These are phyloP conservation scores for Corynascus novoguineensis DNA, from an alignment of 495 filamentous ascomycete species.

Conservation along the genomic window DNA sequence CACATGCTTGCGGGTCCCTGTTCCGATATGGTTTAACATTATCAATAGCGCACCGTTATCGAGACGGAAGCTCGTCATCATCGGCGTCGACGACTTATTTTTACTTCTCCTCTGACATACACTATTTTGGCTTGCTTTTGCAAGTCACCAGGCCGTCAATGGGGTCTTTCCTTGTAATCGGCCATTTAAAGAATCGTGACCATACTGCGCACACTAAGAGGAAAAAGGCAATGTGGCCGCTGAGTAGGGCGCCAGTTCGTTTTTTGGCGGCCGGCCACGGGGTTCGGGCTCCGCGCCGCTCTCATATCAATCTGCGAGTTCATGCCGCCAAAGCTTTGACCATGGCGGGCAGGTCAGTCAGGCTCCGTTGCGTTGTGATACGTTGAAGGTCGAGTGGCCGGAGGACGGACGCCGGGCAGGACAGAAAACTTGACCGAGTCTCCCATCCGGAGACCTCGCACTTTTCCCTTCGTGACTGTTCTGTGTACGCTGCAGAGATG, in stretches of 20 bases:
- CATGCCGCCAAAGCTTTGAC: neutral
- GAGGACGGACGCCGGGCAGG: conserved; percentile 1
- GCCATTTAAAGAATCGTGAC: neutral
- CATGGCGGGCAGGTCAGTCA: neutral
- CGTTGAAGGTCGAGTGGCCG: neutral
- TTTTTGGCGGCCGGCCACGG: conserved; percentile 5
- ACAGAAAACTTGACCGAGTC: neutral
- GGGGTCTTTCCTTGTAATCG: too few species aligned
- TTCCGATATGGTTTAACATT: too few species aligned
- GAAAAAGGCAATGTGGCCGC: neutral
- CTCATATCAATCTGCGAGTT: conserved; percentile 1
- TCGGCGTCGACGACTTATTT: too few species aligned
- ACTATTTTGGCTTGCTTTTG: too few species aligned
- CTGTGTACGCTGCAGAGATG: neutral
- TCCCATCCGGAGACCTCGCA: neutral
- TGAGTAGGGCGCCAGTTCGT: neutral
- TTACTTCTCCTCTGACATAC: too few species aligned
- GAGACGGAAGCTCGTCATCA: too few species aligned
- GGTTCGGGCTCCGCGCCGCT: neutral
- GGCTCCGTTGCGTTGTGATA: conserved; percentile 3
- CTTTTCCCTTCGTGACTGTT: neutral
- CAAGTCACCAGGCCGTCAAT: too few species aligned
- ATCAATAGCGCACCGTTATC: too few species aligned
- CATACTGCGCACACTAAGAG: too few species aligned
- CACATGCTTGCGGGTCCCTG: too few species aligned